Conservation (phyloP, 2,329 filamentous ascomycete genomes). For the Shiraia bambusicola region DNA sequence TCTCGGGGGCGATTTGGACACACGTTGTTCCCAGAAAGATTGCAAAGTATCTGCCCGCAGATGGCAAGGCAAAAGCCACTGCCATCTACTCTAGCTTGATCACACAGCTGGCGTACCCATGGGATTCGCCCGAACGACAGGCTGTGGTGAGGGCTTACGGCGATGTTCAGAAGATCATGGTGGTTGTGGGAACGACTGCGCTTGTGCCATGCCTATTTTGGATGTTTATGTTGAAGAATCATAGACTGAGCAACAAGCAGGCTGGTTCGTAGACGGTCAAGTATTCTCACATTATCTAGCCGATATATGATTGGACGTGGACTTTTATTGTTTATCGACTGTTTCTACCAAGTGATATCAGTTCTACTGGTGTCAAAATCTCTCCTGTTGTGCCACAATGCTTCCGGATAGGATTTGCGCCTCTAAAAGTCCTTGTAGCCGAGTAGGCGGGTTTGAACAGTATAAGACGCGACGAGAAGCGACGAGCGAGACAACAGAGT, state of each 20-base stretch:
- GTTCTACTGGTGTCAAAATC: no score
- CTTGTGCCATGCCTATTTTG: constrained; percentile 26
- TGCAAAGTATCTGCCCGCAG: constrained; percentile 17
- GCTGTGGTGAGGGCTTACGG: constrained; percentile 38
- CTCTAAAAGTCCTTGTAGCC: no score
- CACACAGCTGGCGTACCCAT: constrained; percentile 55
- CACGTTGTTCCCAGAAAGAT: constrained; percentile 51
- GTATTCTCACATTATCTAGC: no score
- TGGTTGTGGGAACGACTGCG: constrained; percentile 30
- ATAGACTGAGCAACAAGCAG: constrained; percentile 19
- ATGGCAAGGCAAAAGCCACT: constrained; percentile 6
- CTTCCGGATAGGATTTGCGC: no score
- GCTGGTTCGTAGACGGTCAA: no score
- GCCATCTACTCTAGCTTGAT: constrained; percentile 47
- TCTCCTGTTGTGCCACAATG: no score
- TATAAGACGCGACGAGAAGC: no score
- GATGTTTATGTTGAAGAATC: constrained; percentile 24
- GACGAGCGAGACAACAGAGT: no score
- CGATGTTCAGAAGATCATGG: constrained; percentile 34
- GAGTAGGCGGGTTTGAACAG: no score
- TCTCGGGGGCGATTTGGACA: constrained; percentile 65
- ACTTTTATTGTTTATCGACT: no score
- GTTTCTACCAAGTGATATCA: no score
- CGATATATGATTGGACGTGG: no score
- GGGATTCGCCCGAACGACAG: constrained; percentile 50